Evolutionary conservation across 73 alveolate genomes (phyloP), one percentile per base, ranked within the genome.

Genomic region (Symbiodinium pilosum): DNA sequence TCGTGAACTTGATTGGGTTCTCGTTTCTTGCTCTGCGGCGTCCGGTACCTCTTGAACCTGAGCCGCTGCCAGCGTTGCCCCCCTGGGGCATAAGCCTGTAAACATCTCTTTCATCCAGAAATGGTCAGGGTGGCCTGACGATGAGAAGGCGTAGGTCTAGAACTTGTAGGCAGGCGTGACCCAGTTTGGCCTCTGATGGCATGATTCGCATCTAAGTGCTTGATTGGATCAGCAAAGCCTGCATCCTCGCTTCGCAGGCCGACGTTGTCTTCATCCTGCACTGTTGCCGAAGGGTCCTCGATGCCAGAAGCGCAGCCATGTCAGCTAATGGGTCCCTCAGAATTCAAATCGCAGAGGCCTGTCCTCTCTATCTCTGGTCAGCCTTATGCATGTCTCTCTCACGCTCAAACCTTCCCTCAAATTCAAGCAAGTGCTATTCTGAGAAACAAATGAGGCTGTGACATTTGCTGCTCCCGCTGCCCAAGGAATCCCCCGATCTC

Each of bases 181-280:
- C 81, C 81, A 28, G 81, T 18, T 28, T 64, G 24, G 39, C 38
- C 81, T 64, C 39, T 34, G 39, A 64, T 18, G 81, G 38, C 81
- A 64, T 20, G 32, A 0, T 24, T 38, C 12, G 34, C 11, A 64
- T 34, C 38, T 38, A 20, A 26, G 26, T 21, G 32, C 38, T 14
- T 38, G 30, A 18, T 24, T 3, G 2, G 39, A 28, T 64, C 41
- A n/a, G 1, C 30, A 64, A n/a, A 24, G 34, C 81, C 81, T 64
- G 81, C 51, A 4, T 34, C 94, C 8, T 87, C 94, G 85, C 86
- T 52, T 39, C 71, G 14, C 39, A 89, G 47, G 44, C 95, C 95
- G 12, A 89, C 95, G 38, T 89, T 64, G 95, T 89, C 87, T 84
- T 89, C 95, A 42, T 89, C 95, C 41, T 89, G 95, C 86, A 89